Conservation (phyloP, 1,139 yeast genomes). For the Hemisphaericaspora xylanilytica region DNA sequence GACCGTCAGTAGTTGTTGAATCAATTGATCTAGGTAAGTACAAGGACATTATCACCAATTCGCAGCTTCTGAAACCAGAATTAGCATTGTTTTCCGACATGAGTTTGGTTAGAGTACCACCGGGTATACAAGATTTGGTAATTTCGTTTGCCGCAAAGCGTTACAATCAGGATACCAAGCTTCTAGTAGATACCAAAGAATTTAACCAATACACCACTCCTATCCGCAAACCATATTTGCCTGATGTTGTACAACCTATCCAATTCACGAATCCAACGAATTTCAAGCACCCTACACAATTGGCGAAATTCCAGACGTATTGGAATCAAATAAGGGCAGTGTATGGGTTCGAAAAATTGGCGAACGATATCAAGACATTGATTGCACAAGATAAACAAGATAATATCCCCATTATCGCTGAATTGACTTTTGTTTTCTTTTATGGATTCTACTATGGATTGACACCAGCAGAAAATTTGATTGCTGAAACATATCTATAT, state of each 20-base stretch:
- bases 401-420: conserved; percentile 24
- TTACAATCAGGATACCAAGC: conserved; percentile 22
- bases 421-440: conserved; percentile 49
- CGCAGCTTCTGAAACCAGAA: conserved; percentile 33
- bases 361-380: conserved; percentile 29
- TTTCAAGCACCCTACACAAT: conserved; percentile 38
- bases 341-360: conserved; percentile 36
- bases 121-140: conserved; percentile 69
- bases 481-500: conserved; percentile 43
- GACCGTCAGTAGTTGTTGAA: conserved; percentile 4
- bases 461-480: conserved; percentile 49
- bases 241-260: conserved; percentile 29
- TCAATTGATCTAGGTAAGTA: conserved; percentile 10
- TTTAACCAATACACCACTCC: conserved; percentile 32
- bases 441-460: conserved; percentile 60
- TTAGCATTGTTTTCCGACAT: conserved; percentile 36
- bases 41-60: conserved; percentile 29
- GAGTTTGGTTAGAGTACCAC: conserved; percentile 54
- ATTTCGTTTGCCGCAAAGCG: conserved; percentile 50
- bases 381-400: conserved; percentile 23
- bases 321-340: conserved; percentile 52
- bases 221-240: conserved; percentile 39
- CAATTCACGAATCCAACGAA: conserved; percentile 20
- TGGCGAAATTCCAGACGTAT: conserved; percentile 36
- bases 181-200: conserved; percentile 25